Evolutionary conservation across 495 filamentous ascomycete genomes (phyloP).

Genomic region (Aspergillus biplanus): DNA sequence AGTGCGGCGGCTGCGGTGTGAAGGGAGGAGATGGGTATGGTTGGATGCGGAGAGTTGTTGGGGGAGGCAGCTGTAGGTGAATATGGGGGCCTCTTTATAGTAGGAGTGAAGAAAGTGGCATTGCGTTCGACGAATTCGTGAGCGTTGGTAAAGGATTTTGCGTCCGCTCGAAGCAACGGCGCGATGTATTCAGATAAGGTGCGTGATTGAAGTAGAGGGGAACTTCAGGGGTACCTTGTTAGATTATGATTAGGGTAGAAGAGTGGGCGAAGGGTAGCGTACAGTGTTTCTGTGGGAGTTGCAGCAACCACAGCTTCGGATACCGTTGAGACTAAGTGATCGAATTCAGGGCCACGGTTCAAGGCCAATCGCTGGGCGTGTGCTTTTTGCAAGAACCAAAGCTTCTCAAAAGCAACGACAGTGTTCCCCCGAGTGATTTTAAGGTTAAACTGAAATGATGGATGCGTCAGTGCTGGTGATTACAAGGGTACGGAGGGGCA

Average conservation of each 20-base stretch:
- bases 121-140: conserved; percentile 61
- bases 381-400: conserved; percentile 75
- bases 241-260: neutral
- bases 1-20: conserved; percentile 44
- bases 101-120: conserved; percentile 64
- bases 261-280: conserved; percentile 15
- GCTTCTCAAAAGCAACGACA: conserved; percentile 78
- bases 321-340: conserved; percentile 52
- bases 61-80: conserved; percentile 23
- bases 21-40: conserved; percentile 40
- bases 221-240: conserved; percentile 20
- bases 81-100: conserved; percentile 41
- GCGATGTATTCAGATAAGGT: conserved; percentile 44
- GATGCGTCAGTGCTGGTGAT: neutral
- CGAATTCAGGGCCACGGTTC: conserved; percentile 41
- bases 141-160: conserved; percentile 63
- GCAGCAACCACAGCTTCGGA: conserved; percentile 36
- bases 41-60: conserved; percentile 9
- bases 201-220: conserved; percentile 36
- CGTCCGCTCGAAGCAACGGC: conserved; percentile 60
- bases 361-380: conserved; percentile 59
- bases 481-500: neutral
- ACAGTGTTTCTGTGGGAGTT: conserved; percentile 35
- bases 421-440: conserved; percentile 90
- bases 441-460: conserved; percentile 64